Base-by-base conservation (phyloP, 2,329 filamentous ascomycete species). In the Trichoderma atroviride region DNA sequence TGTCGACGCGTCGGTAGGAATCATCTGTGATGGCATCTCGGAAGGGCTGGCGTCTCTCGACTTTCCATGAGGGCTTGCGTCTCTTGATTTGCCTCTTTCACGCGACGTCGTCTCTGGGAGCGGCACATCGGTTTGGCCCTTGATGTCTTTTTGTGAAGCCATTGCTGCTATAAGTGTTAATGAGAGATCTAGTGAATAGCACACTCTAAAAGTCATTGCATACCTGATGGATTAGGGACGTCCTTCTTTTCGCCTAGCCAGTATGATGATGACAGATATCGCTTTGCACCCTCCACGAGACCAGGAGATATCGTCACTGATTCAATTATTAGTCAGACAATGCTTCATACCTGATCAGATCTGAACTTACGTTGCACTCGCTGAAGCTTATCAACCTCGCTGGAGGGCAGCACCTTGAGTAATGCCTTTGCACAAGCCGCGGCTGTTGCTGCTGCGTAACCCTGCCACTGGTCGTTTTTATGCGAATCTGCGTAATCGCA, bases 401-500 rank as follows among this genome's bases (percentile, higher is more conserved):
- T 55, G 11, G 27, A 16, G 14, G 52, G 52, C 52, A 55, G 1
- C 6, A 55, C 52, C 22, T 16, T 55, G 2, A 55, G 52, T 7
- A 55, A 29, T 31, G 52, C 69, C 66, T 72, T 76, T 1, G 73
- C 72, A 58, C 74, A 77, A n/a, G 70, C 74, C 5, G 75, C 75
- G 24, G 75, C 74, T 31, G 69, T 69, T 47, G 74, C 72, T 2
- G 75, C 73, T 2, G 75, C 71, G 69, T 74, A 77, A 13, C 69
- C 64, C 43, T 76, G 74, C 75, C 73, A 77, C 1, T 57, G 59
- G 4, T 76, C 73, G 43, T 74, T 75, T 60, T 77, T 77, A 58
- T 77, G 74, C 7, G 74, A 73, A 61, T 79, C 78, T 0, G 77
- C 70, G 56, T 79, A 79, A 70, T 79, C 77, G 71, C 74, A 78